Base-by-base conservation (phyloP, 441 rosid genomes). In the Euphorbia neoarborescens region DNA sequence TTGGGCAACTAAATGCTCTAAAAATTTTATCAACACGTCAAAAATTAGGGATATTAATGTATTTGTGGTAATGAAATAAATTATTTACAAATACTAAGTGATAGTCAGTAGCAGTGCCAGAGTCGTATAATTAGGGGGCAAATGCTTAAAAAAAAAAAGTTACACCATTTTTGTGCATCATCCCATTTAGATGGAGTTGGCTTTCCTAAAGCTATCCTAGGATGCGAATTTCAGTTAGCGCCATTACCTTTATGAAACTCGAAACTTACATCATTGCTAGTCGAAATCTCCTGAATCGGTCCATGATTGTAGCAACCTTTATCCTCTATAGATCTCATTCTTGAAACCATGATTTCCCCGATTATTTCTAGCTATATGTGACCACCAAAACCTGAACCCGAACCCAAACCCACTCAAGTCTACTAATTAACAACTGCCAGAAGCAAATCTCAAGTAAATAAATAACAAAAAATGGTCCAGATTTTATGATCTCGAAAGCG, bases 161-260 rank as follows among this genome's bases (percentile, higher is more conserved):
- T n/a, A n/a, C n/a, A 85, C 97, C 99, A 94, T 82, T 94, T 94
- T 68, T 94, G 95, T 22, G 97, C 97, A 73, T 94, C 99, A 65
- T 94, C 97, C 97, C 97, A 91, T 80, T 94, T 94, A 0, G 99
- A 94, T 25, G 97, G 97, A 6, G 97, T 84, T 2, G 94, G 92
- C 67, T 90, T 94, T 10, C 96, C 96, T 65, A 93, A 78, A n/a
- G 92, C 86, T 17, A 86, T 83, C 57, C 97, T 79, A 73, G 87
- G 91, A 63, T 88, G 90, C 71, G 87, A 82, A 48, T 79, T 79
- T 42, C 88, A 85, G 57, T 75, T 87, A 32, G 81, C 78, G 7
- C 85, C 78, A 79, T 83, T 88, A 34, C 86, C 83, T 78, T 85
- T 85, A 37, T 87, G 97, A 78, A 89, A 91, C 90, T 91, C 95